Conservation (phyloP, 192 early-diverging fungal species). For the Linnemannia hyalina region DNA sequence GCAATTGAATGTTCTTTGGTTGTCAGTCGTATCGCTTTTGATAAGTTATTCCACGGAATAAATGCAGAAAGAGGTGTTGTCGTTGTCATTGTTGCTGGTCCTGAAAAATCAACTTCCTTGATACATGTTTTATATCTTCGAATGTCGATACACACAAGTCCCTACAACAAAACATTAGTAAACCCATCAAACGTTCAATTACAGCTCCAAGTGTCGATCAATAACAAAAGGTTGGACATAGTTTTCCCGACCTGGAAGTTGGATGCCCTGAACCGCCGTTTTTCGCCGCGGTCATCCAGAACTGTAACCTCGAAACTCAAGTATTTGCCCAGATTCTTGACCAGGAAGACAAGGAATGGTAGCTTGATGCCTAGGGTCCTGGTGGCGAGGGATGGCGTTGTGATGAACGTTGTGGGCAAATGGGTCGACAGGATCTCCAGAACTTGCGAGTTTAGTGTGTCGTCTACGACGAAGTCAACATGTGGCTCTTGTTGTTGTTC, state of each 20-base stretch:
- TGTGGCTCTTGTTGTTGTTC: constrained; percentile 65
- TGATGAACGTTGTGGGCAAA: constrained; percentile 90
- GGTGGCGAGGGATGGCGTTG: constrained; percentile 80
- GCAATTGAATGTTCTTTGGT: background rate
- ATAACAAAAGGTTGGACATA: background rate
- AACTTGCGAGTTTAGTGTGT: constrained; percentile 85
- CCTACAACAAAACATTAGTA: background rate
- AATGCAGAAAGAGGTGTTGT: constrained; percentile 1
- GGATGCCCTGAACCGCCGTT: constrained; percentile 85
- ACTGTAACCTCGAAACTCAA: constrained; percentile 95
- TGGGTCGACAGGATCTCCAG: constrained; percentile 85
- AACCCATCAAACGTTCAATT: background rate
- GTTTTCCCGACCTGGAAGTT: constrained; percentile 85
- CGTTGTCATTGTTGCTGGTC: background rate
- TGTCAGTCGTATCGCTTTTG: constrained; percentile 8
- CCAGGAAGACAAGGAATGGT: constrained; percentile 87
- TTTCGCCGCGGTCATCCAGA: constrained; percentile 85
- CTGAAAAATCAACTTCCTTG: background rate
- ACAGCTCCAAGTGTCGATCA: background rate
- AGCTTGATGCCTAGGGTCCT: constrained; percentile 92
- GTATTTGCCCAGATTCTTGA: constrained; percentile 91
- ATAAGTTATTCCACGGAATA: background rate
- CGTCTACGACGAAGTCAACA: constrained; percentile 85
- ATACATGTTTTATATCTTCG: background rate
- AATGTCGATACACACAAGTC: background rate